Evolutionary conservation across 208 protist species (phyloP).

Genomic region (Lotmaria passim): DNA sequence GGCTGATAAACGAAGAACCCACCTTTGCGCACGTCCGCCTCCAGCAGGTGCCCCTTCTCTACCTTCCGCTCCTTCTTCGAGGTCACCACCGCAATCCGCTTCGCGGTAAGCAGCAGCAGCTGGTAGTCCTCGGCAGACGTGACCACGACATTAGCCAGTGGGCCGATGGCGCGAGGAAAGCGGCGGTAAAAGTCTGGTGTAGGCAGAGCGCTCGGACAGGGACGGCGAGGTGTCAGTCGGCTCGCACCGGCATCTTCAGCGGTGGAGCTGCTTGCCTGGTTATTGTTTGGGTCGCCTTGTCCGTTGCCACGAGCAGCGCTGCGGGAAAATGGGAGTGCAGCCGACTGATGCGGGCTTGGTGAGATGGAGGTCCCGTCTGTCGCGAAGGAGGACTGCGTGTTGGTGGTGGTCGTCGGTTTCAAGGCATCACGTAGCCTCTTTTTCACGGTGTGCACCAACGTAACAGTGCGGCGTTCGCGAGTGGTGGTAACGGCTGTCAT

Average conservation of each 20-base stretch:
- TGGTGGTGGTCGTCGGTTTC: neutral
- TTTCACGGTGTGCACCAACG: neutral
- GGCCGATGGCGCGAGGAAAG: conserved; percentile 12
- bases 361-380: neutral
- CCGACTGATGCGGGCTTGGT: neutral
- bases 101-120: neutral
- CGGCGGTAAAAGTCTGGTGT: conserved; percentile 7
- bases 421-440: neutral
- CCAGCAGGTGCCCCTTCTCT: neutral
- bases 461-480: neutral
- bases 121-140: conserved; percentile 1
- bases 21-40: neutral
- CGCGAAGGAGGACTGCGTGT: neutral
- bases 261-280: too few relatives aligned
- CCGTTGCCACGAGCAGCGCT: too few relatives aligned
- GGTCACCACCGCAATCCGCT: neutral
- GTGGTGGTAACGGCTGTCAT: neutral
- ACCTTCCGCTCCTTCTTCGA: neutral
- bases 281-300: too few relatives aligned
- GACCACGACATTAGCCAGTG: conserved; percentile 3
- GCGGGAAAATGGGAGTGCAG: neutral
- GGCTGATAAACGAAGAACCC: conserved; percentile 2
- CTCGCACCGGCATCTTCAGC: neutral
- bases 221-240: neutral
- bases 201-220: neutral